phyloP scores from a whole-genome alignment of 352 stramenopile genomes.

The Phytophthora meadii region DNA sequence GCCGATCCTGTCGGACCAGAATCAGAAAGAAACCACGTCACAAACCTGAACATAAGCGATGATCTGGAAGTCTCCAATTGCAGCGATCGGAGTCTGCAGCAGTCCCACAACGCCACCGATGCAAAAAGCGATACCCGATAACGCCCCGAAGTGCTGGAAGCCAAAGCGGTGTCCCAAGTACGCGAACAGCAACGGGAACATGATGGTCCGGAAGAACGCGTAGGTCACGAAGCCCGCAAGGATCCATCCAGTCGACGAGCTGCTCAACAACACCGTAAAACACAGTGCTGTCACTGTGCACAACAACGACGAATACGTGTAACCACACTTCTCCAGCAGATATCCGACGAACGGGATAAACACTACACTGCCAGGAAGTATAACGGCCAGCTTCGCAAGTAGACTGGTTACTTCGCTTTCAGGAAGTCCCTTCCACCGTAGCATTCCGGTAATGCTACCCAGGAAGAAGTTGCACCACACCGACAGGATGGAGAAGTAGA shows the following conservation, averaged over 20 bases:
- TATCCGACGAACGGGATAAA: conserved; percentile 80
- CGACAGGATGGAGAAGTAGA: conserved; percentile 77
- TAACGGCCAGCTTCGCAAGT: conserved; percentile 58
- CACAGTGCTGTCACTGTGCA: conserved; percentile 49
- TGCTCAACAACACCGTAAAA: conserved; percentile 54
- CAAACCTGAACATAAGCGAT: conserved; percentile 62
- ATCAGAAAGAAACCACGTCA: conserved; percentile 26
- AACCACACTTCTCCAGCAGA: conserved; percentile 75
- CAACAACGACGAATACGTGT: conserved; percentile 59
- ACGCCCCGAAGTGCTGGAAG: conserved; percentile 86
- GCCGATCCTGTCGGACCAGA: conserved; percentile 27
- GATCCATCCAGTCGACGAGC: conserved; percentile 49
- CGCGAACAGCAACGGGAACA: conserved; percentile 86
- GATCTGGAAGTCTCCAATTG: conserved; percentile 52
- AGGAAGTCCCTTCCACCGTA: conserved; percentile 59
- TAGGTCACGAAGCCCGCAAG: conserved; percentile 75
- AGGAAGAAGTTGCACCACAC: conserved; percentile 90
- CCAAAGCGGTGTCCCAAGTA: conserved; percentile 82
- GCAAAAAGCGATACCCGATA: conserved; percentile 81
- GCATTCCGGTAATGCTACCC: conserved; percentile 63
- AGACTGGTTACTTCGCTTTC: conserved; percentile 49
- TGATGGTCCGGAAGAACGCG: conserved; percentile 82
- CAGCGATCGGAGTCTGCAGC: conserved; percentile 67
- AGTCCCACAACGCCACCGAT: conserved; percentile 69
- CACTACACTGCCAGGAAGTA: conserved; percentile 74